Evolutionary conservation across 2,329 filamentous ascomycete genomes (phyloP), one percentile per base, ranked within the genome.

Genomic region (Cladorrhinum sp.): DNA sequence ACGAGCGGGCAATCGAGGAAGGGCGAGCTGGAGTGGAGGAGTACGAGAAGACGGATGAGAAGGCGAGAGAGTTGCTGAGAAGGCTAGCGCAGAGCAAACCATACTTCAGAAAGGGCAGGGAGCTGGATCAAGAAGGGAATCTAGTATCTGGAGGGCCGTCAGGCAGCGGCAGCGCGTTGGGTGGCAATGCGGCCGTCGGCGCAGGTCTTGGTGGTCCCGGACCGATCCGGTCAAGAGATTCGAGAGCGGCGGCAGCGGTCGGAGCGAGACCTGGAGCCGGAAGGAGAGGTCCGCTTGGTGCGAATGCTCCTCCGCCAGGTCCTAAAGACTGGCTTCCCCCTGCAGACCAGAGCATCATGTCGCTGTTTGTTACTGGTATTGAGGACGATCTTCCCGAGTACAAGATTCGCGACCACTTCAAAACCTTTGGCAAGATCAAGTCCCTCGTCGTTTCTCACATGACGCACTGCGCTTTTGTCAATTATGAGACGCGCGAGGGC

Each of bases 41-140:
- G 67, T 98, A 97, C 72, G 92, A 96, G 65, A 96, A 97, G 81
- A 95, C 94, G 1, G 95, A 99, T 70, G 94, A 98, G 72, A 98
- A 98, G 76, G 95, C 93, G 2, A 84, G 94, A 60, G 95, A 99
- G 68, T 78, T 99, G 12, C 75, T 99, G 62, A 84, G 91, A 66
- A 82, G 92, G 58, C 78, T 99, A 50, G 96, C 96, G 4, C 89
- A 90, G 65, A 97, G 92, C 73, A 94, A 98, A 73, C 95, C 95
- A 0, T 98, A 98, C 73, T 96, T 96, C 74, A 89, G 93, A 71
- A 96, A 95, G 71, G 91, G 93, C 58, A 85, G 91, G 63, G 79
- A 89, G 24, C 80, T 96, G 51, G 90, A 91, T 59, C 83, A 86
- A 67, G 79, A 70, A 6, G 80, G 75, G 50, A 78, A 73, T 57